Evolutionary conservation across 2,329 filamentous ascomycete species (phyloP), one percentile per base, ranked within the genome.

Genomic region (Neofusicoccum umdonicola): DNA sequence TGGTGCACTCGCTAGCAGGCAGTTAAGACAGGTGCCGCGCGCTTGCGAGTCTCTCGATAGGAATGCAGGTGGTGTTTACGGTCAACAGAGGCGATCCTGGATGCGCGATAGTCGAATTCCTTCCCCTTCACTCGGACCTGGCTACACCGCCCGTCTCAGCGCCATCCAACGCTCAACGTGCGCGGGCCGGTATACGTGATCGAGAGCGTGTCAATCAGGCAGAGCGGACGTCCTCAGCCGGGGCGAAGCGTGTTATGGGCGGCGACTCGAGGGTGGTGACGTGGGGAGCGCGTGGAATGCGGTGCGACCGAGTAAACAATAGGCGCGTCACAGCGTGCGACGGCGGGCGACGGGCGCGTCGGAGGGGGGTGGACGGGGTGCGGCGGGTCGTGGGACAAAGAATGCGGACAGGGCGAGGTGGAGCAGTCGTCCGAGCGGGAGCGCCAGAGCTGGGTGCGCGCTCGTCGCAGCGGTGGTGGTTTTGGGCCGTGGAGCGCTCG

Each of bases 271-370:
- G 54, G 63, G 27, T 51, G 63, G 63, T 51, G 47, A 48, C 45
- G 63, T 51, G 54, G 27, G 45, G 63, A 58, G 63, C 48, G 54
- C 51, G 52, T 64, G 62, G 62, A 61, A 65, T 61, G 63, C 56
- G 37, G 52, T 60, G 63, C 52, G 44, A 60, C 45, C 54, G 45
- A 52, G 63, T 65, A 65, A 65, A 65, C 63, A 65, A 65, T 65
- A 48, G 52, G 63, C 63, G 63, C 63, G 63, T 65, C 52, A 48
- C 47, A 39, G 31, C 42, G 41, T 60, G 56, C 56, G 56, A 60
- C 56, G 41, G 41, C 22, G 48, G 37, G 61, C 48, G 50, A 27
- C 39, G 61, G 61, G 48, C 48, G 48, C 61, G 62, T 54, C 47
- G 51, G 54, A 15, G 54, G 22, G 37, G 63, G 35, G 6, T 17